These are phyloP conservation scores for Venturia oleaginea DNA, from an alignment of 2,329 filamentous ascomycete genomes.

Conservation along the genomic window DNA sequence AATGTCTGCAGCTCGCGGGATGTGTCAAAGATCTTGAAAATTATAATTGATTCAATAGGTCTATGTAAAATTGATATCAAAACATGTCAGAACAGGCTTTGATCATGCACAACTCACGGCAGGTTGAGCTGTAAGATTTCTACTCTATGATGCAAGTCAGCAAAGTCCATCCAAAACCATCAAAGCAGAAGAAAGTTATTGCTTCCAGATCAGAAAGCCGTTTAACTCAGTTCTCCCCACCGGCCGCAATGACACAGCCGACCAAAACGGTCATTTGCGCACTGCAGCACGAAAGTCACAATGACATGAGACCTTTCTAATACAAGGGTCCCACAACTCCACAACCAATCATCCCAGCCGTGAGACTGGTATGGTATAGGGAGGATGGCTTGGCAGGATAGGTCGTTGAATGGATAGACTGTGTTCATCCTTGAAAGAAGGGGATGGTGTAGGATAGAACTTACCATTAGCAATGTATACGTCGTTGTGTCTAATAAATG, in stretches of 20 bases:
- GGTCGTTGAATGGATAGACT: conserved; percentile 15
- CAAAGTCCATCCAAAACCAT: background rate
- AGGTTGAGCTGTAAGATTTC: too few relatives aligned
- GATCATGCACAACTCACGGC: too few relatives aligned
- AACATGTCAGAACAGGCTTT: too few relatives aligned
- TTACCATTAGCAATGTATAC: background rate
- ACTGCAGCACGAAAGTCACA: conserved; percentile 7
- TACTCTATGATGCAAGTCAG: too few relatives aligned
- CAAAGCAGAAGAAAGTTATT: background rate
- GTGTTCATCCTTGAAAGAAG: conserved; percentile 10
- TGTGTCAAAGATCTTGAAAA: too few relatives aligned
- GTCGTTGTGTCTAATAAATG: background rate
- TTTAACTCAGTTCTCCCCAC: conserved; percentile 14
- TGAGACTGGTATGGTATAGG: conserved; percentile 13
- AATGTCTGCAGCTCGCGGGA: too few relatives aligned
- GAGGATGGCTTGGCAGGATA: conserved; percentile 14
- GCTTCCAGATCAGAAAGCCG: conserved; percentile 9
- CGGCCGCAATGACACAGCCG: conserved; percentile 7
- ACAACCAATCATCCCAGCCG: conserved; percentile 15
- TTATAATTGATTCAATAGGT: too few relatives aligned
- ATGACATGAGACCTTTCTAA: conserved; percentile 9
- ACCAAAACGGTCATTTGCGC: conserved; percentile 9
- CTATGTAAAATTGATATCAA: too few relatives aligned
- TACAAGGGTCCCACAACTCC: conserved; percentile 12
- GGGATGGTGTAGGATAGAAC: background rate